Evolutionary conservation across 768 basidiomycete species (phyloP).

Genomic region (Serendipita vermifera): DNA sequence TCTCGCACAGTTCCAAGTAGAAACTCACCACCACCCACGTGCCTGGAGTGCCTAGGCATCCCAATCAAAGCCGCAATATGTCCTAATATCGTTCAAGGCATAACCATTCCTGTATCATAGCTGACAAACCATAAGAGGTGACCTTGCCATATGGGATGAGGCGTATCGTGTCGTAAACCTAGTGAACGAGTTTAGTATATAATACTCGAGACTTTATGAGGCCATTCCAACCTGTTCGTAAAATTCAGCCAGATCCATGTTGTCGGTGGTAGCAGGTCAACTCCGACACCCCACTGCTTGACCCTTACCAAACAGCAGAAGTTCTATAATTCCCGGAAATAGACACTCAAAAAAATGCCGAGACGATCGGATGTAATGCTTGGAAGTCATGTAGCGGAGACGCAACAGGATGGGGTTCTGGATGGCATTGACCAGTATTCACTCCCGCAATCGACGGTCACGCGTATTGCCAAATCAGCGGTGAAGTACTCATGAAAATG

Average conservation of each 20-base stretch:
- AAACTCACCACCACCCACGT: conserved; percentile 63
- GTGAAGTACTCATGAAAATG: conserved; percentile 27
- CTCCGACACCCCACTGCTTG: not conserved
- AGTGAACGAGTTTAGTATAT: conserved; percentile 6
- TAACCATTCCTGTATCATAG: not conserved
- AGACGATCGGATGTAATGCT: conserved; percentile 24
- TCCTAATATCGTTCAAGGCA: conserved; percentile 29
- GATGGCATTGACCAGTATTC: conserved; percentile 86
- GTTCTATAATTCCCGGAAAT: too few relatives aligned
- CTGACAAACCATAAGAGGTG: conserved; percentile 54
- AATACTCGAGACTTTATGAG: not conserved
- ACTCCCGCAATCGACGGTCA: conserved; percentile 69
- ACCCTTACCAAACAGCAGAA: too few relatives aligned
- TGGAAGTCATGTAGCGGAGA: conserved; percentile 46
- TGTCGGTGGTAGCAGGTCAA: not conserved
- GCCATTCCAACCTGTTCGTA: not conserved
- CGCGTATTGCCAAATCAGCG: conserved; percentile 71
- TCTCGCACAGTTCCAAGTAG: not conserved
- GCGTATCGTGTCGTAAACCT: conserved; percentile 66
- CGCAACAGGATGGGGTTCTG: conserved; percentile 66
- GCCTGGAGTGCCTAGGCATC: conserved; percentile 65
- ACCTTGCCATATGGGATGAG: conserved; percentile 54
- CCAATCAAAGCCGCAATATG: conserved; percentile 70
- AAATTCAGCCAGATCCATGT: conserved; percentile 4
- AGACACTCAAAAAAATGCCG: conserved; percentile 49